Base-by-base conservation (phyloP, 257 asterid genomes). In the Nicotiana tomentosiformis region DNA sequence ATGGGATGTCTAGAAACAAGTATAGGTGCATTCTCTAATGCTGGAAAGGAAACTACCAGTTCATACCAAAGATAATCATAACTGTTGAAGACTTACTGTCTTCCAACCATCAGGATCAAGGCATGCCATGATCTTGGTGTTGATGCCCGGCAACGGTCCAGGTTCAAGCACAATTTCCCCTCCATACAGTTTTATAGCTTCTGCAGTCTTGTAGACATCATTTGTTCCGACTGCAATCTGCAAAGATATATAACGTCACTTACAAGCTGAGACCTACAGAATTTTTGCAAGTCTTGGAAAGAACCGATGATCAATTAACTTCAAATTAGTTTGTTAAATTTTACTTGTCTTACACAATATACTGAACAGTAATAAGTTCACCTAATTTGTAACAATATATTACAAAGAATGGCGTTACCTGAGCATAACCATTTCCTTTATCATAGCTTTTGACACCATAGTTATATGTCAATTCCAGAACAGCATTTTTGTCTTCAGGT, bases 341-440 rank as follows among this genome's bases (percentile, higher is more conserved):
- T 29, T 23, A 60, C 83, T 23, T 51, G 5, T 62, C 62, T 23
- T 1, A 8, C 29, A 51, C 65, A 74, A 49, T 0, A 76, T 9
- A 16, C 18, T 7, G 1, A 29, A 2, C 15, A 16, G 57, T 26
- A 29, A 76, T 29, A 74, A 14, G 39, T 15, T 26, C 53, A 53
- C 58, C 5, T 4, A 53, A 53, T 53, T 53, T 4, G 2, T 4
- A 53, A 53, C 4, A 11, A 53, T 53, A 53, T 53, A 53, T 53
- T 53, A 1, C 0, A 53, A 53, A 53, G 80, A 51, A 7, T 74
- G 80, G 5, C 0, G 18, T 32, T 35, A 93, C 96, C 94, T 94
- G 98, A 80, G 86, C 95, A 85, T 94, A 93, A 69, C 94, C 97
- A 86, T 94, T 89, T 89, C 98, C 97, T 86, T 93, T 94, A 86